Evolutionary conservation across 2,329 filamentous ascomycete genomes (phyloP).

Genomic region (Dactylonectria estremocensis): DNA sequence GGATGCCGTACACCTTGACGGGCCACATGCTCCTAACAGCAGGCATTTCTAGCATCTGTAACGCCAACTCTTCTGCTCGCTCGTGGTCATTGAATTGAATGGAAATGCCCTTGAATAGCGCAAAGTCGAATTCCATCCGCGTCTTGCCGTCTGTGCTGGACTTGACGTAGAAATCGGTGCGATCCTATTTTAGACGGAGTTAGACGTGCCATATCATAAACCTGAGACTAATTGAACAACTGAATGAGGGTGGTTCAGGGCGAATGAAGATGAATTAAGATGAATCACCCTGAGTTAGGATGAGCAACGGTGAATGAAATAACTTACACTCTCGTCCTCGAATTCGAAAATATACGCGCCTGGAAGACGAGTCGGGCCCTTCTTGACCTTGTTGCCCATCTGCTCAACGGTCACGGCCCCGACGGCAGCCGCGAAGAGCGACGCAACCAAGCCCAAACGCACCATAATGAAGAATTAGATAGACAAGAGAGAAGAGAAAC

Average conservation of each 20-base stretch:
- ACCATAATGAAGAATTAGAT: conserved; percentile 51
- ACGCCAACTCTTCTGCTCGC: conserved; percentile 60
- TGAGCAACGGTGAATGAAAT: neutral
- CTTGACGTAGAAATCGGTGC: conserved; percentile 56
- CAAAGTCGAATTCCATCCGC: conserved; percentile 65
- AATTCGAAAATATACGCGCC: conserved; percentile 70
- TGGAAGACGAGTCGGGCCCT: conserved; percentile 52
- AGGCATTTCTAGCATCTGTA: conserved; percentile 58
- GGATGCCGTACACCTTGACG: conserved; percentile 61
- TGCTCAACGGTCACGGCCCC: conserved; percentile 49
- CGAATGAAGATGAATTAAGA: too few species aligned
- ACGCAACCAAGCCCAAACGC: conserved; percentile 51
- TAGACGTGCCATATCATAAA: neutral
- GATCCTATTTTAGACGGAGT: conserved; percentile 52
- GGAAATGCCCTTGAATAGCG: conserved; percentile 69
- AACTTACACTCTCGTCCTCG: conserved; percentile 63
- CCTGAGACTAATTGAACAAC: too few species aligned
- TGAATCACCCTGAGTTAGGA: too few species aligned
- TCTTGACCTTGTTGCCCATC: conserved; percentile 41
- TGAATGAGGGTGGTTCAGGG: too few species aligned
- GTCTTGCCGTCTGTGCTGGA: conserved; percentile 57
- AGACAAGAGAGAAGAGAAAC: neutral
- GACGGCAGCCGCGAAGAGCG: conserved; percentile 54
- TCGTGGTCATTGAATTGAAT: conserved; percentile 65
- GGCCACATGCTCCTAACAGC: conserved; percentile 67